These are phyloP conservation scores for Actinomucor elegans DNA, from an alignment of 371 early-diverging fungal genomes.

Conservation along the genomic window DNA sequence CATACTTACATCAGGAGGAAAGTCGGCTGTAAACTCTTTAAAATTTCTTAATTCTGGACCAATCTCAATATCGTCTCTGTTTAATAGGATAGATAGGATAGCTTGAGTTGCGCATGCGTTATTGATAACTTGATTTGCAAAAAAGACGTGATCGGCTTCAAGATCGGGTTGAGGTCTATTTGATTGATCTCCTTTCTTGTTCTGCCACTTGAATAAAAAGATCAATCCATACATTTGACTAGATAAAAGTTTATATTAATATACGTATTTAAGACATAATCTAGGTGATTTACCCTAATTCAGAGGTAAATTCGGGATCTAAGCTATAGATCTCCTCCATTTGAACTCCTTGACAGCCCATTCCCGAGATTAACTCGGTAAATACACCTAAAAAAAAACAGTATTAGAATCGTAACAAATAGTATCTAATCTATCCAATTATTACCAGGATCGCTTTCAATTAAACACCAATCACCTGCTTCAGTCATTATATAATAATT, in stretches of 20 bases:
- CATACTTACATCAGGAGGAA: constrained; percentile 74
- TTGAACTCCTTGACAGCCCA: constrained; percentile 83
- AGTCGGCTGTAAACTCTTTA: constrained; percentile 75
- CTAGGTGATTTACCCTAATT: constrained; percentile 50
- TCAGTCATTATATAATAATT: background rate
- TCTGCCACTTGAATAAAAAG: constrained; percentile 89
- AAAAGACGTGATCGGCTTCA: constrained; percentile 62
- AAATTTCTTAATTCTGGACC: constrained; percentile 74
- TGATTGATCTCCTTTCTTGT: constrained; percentile 35
- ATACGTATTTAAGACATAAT: no score
- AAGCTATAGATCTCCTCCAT: constrained; percentile 84
- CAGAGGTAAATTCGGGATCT: constrained; percentile 51
- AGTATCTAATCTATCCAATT: no score
- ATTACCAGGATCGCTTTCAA: constrained; percentile 88
- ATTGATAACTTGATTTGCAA: constrained; percentile 72
- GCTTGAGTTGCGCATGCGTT: constrained; percentile 97
- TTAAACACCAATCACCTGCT: constrained; percentile 70
- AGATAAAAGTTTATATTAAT: background rate
- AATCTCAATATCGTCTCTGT: constrained; percentile 69
- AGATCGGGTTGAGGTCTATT: constrained; percentile 9
- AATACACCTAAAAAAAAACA: constrained; percentile 71
- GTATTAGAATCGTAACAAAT: no score
- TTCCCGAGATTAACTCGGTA: constrained; percentile 81
- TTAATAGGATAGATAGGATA: constrained; percentile 83
- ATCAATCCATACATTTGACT: constrained; percentile 85